These are phyloP conservation scores for Saprolegnia diclina DNA, from an alignment of 352 stramenopile species.

Conservation along the genomic window DNA sequence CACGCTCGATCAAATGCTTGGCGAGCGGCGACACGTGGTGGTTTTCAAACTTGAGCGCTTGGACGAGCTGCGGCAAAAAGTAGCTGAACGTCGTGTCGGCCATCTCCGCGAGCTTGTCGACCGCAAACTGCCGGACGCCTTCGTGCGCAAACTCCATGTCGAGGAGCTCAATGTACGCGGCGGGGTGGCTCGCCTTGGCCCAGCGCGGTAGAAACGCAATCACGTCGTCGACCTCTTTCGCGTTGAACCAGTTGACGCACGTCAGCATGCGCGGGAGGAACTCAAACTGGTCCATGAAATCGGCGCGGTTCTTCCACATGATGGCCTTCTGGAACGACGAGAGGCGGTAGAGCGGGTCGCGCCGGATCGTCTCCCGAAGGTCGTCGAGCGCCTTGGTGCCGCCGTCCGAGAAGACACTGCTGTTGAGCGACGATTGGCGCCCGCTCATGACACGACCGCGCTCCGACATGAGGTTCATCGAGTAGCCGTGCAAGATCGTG, in stretches of 20 bases:
- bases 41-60: constrained; percentile 87
- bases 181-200: constrained; percentile 62
- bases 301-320: constrained; percentile 72
- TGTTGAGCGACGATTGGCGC: not conserved
- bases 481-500: not conserved
- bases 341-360: constrained; percentile 75
- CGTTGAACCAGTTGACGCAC: constrained; percentile 78
- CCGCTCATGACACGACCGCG: not conserved
- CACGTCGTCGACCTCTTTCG: constrained; percentile 65
- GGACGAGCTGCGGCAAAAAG: constrained; percentile 83
- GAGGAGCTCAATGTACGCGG: constrained; percentile 79
- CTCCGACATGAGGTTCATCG: not conserved
- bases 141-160: constrained; percentile 78
- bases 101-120: constrained; percentile 71
- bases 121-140: constrained; percentile 66
- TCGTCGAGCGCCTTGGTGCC: constrained; percentile 43
- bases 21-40: constrained; percentile 73
- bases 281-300: constrained; percentile 71
- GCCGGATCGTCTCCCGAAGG: constrained; percentile 64
- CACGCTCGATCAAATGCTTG: constrained; percentile 74
- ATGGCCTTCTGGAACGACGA: constrained; percentile 79
- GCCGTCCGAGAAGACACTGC: constrained; percentile 30
- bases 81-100: constrained; percentile 84
- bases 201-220: constrained; percentile 63
- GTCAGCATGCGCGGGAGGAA: constrained; percentile 69